These are phyloP conservation scores for Didymella glomerata DNA, from an alignment of 2,329 filamentous ascomycete genomes.

Conservation along the genomic window DNA sequence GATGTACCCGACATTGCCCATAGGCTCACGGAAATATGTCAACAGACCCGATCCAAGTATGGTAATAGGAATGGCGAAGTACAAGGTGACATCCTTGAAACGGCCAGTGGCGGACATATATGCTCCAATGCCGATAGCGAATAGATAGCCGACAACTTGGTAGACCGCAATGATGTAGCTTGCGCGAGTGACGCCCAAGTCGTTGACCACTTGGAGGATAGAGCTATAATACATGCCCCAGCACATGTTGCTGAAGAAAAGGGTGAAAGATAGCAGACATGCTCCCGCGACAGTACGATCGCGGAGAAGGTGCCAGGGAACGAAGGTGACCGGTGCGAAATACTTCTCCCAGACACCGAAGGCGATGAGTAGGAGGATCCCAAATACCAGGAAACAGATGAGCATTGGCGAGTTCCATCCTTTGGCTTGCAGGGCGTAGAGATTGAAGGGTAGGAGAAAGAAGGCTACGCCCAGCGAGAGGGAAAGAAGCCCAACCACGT, in stretches of 20 bases:
- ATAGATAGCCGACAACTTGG: neutral
- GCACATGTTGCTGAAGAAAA: neutral
- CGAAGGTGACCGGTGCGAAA: neutral
- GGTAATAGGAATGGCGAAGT: neutral
- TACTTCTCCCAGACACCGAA: neutral
- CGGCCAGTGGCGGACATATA: neutral
- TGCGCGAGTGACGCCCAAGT: neutral
- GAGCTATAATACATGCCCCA: neutral
- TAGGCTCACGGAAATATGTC: neutral
- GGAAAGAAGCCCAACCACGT: neutral
- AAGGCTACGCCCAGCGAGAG: neutral
- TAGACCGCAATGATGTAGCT: neutral
- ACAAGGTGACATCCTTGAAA: neutral
- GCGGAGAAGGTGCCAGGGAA: neutral
- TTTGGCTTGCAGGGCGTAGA: neutral
- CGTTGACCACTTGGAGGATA: neutral
- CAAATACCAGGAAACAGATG: neutral
- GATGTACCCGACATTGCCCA: neutral
- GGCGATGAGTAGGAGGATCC: neutral
- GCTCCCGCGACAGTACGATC: neutral
- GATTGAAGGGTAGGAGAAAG: neutral
- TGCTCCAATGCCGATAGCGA: neutral
- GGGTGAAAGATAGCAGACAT: neutral
- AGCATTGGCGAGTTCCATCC: neutral
- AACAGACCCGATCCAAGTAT: neutral